A percentile compares a stretch with the other conserved stretches of the same genome.
Conservation (phyloP, 2,329 filamentous ascomycete genomes). For the Chalaropsis thielavioides region DNA sequence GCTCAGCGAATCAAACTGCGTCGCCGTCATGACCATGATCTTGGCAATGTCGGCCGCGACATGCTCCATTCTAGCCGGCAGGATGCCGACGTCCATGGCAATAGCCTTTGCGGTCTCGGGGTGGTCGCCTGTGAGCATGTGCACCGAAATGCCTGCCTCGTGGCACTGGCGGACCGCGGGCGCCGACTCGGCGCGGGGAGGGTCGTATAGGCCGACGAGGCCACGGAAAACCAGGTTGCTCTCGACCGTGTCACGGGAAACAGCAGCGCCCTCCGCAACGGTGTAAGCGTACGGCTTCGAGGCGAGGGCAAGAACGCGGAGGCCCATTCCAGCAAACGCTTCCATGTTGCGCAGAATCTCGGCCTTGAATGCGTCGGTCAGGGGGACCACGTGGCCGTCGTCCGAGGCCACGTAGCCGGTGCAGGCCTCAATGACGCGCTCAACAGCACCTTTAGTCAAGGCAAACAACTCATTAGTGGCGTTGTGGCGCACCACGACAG, state of each 20-base stretch:
- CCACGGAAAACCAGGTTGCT: conserved; percentile 48
- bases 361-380: conserved; percentile 39
- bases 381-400: conserved; percentile 22
- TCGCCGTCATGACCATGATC: conserved; percentile 49
- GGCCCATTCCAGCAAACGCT: conserved; percentile 43
- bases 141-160: conserved; percentile 47
- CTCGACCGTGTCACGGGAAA: conserved; percentile 42
- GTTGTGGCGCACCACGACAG: conserved; percentile 43
- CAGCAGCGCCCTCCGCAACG: conserved; percentile 30
- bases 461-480: conserved; percentile 23
- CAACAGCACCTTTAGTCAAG: conserved; percentile 52
- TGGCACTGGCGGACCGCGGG: conserved; percentile 45
- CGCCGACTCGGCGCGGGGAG: conserved; percentile 52
- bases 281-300: conserved; percentile 29
- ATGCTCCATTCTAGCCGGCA: conserved; percentile 34
- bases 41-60: conserved; percentile 39
- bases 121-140: conserved; percentile 56
- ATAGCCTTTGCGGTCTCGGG: conserved; percentile 49
- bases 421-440: conserved; percentile 49
- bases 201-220: conserved; percentile 56
- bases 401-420: conserved; percentile 30
- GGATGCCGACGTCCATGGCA: conserved; percentile 46
- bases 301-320: conserved; percentile 53
- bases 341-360: conserved; percentile 51
- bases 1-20: conserved; percentile 47